Conservation (phyloP, 129 eudicot genomes). For the Rutidosis leptorrhynchoides region DNA sequence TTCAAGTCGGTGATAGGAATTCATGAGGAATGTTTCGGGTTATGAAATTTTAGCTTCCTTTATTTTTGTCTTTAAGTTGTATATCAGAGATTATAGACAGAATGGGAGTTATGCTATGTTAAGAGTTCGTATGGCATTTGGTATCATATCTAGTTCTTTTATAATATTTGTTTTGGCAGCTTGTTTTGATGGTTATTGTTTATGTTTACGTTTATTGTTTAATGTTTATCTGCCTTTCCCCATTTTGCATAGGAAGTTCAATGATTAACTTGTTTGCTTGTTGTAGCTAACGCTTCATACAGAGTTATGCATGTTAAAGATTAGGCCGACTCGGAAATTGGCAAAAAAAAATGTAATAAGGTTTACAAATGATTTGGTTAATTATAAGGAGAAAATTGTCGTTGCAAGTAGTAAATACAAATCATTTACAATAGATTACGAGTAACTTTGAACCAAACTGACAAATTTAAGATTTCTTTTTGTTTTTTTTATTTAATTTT, state of each 20-base stretch:
- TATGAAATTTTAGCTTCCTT: conserved; percentile 2
- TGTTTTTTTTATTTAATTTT: no score
- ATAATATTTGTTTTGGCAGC: neutral
- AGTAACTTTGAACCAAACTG: neutral
- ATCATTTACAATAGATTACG: neutral
- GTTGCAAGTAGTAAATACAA: neutral
- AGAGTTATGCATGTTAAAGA: neutral
- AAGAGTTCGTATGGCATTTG: neutral
- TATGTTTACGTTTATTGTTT: no score
- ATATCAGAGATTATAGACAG: conserved; percentile 11
- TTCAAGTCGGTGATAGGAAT: conserved; percentile 25
- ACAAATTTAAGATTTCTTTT: neutral
- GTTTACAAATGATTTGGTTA: neutral
- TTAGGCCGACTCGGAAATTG: neutral
- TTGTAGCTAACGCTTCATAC: neutral
- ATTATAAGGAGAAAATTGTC: no score
- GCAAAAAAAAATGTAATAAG: no score
- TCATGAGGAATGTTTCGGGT: conserved; percentile 16
- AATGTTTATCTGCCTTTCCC: neutral
- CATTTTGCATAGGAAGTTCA: neutral
- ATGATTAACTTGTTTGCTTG: neutral
- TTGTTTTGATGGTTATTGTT: neutral
- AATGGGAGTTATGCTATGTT: conserved; percentile 3
- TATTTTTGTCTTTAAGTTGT: conserved; percentile 22
- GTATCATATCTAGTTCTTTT: neutral